Base-by-base conservation (phyloP, 1,139 yeast species). In the Blastobotrys elegans region DNA sequence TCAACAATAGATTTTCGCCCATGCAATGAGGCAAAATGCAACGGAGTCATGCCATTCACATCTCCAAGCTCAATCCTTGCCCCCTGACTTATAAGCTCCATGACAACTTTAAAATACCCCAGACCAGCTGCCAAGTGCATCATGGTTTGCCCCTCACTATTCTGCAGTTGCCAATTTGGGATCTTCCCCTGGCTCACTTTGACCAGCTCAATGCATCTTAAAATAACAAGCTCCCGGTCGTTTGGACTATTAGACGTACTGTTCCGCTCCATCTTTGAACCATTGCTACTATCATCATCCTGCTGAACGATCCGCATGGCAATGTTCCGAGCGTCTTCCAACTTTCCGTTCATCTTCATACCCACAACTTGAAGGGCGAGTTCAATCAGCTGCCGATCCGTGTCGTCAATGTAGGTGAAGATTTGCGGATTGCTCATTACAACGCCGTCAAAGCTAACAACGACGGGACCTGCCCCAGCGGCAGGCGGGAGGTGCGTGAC, bases 401-500 rank as follows among this genome's bases (percentile, higher is more conserved):
- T 85, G 63, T 90, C 97, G 68, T 90, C 96, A 40, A 88, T 75
- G 60, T 90, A 90, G 0, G 97, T 89, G 65, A 90, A 90, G 1
- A 86, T 73, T 60, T 78, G 82, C 43, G 73, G 77, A 44, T 70
- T 73, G 26, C 47, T 46, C 38, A 56, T 49, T 2, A 53, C 48
- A 22, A 54, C 48, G 34, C 65, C 66, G 42, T 80, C 82, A 60
- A 92, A 84, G 24, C 89, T 79, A 1, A 92, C 97, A 52, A 87
- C 74, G 2, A 92, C 98, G 56, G 92, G 96, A 0, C 97, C 97
- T 0, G 97, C 83, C 47, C 75, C 79, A 3, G 83, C 68, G 0
- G 97, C 87, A 2, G 97, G 97, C 3, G 98, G 98, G 44, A 90
- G 71, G 59, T 86, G 90, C 0, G 97, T 88, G 2, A 92, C 96